A percentile compares a stretch with the other conserved stretches of the same genome.
These are phyloP conservation scores for Solioccasus polychromus DNA, from an alignment of 768 basidiomycete genomes.

Conservation along the genomic window DNA sequence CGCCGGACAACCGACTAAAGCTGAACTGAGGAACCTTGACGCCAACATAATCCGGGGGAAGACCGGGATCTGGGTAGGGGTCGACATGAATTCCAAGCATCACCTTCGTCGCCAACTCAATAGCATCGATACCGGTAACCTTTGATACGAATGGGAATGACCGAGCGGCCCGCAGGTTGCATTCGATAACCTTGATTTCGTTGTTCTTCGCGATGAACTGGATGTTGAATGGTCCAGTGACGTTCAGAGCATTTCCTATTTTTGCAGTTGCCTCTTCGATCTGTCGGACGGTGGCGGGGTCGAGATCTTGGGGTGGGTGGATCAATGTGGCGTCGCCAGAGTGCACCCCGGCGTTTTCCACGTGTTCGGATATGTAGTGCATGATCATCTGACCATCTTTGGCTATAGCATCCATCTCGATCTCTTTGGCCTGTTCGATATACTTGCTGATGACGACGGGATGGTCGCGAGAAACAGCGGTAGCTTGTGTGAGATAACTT, in stretches of 20 bases:
- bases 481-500: slow-evolving; percentile 91
- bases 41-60: slow-evolving; percentile 93
- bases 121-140: slow-evolving; percentile 95
- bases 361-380: slow-evolving; percentile 99
- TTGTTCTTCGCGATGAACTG: slow-evolving; percentile 99
- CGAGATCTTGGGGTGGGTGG: slow-evolving; percentile 96
- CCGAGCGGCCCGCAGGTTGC: slow-evolving; percentile 94
- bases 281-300: slow-evolving; percentile 92
- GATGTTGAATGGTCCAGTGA: slow-evolving; percentile 98
- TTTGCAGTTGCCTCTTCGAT: slow-evolving; percentile 97
- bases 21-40: slow-evolving; percentile 99
- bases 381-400: slow-evolving; percentile 97
- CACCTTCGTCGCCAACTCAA: slow-evolving; percentile 98
- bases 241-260: slow-evolving; percentile 96
- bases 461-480: slow-evolving; percentile 93
- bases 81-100: slow-evolving; percentile 92
- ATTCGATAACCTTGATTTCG: slow-evolving; percentile 99
- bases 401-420: slow-evolving; percentile 99
- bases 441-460: slow-evolving; percentile 99
- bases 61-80: slow-evolving; percentile 82
- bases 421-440: slow-evolving; percentile 99
- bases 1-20: slow-evolving; percentile 93
- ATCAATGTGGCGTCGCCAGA: slow-evolving; percentile 98
- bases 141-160: slow-evolving; percentile 99
- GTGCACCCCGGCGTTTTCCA: slow-evolving; percentile 98